Percentiles rank a stretch among this genome's conserved stretches.
phyloP scores from a whole-genome alignment of 2,329 filamentous ascomycete genomes.

The Penicillium hordei region DNA sequence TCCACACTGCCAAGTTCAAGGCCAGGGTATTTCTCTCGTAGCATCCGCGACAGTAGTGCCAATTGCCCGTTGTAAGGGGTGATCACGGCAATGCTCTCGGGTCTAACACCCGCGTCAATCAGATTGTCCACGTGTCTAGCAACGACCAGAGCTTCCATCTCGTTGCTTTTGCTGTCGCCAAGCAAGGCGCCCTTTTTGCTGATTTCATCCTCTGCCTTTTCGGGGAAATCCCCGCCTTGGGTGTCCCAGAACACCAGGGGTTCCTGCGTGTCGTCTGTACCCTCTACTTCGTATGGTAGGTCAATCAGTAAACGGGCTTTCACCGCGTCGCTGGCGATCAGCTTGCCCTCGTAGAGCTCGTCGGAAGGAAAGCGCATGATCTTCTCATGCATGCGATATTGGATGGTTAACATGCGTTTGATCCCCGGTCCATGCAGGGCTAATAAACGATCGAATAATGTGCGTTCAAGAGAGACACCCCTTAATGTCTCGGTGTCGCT shows the following conservation, averaged over 20 bases:
- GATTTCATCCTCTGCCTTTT: conserved; percentile 72
- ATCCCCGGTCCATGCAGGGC: conserved; percentile 76
- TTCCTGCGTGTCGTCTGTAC: conserved; percentile 82
- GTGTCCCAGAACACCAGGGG: conserved; percentile 94
- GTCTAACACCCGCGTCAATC: conserved; percentile 73
- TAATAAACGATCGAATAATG: conserved; percentile 86
- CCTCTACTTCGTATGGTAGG: conserved; percentile 72
- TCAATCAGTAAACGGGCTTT: conserved; percentile 72
- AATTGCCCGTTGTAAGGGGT: conserved; percentile 97
- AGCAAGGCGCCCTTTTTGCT: conserved; percentile 54
- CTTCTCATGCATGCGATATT: conserved; percentile 95
- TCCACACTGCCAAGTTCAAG: conserved; percentile 96
- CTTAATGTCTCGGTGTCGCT: conserved; percentile 41
- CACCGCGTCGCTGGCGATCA: conserved; percentile 79
- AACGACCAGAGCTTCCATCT: conserved; percentile 82
- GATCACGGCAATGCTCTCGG: conserved; percentile 86
- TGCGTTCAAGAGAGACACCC: conserved; percentile 73
- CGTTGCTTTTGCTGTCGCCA: conserved; percentile 84
- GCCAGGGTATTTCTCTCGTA: conserved; percentile 78
- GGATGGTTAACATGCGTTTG: conserved; percentile 92
- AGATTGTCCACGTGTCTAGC: conserved; percentile 72
- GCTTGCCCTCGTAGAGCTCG: conserved; percentile 77
- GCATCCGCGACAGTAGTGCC: conserved; percentile 68
- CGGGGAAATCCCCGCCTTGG: conserved; percentile 87
- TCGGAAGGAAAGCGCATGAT: conserved; percentile 95